These are phyloP conservation scores for Taxawa tesnikishii DNA, from an alignment of 2,329 filamentous ascomycete species.

Conservation along the genomic window DNA sequence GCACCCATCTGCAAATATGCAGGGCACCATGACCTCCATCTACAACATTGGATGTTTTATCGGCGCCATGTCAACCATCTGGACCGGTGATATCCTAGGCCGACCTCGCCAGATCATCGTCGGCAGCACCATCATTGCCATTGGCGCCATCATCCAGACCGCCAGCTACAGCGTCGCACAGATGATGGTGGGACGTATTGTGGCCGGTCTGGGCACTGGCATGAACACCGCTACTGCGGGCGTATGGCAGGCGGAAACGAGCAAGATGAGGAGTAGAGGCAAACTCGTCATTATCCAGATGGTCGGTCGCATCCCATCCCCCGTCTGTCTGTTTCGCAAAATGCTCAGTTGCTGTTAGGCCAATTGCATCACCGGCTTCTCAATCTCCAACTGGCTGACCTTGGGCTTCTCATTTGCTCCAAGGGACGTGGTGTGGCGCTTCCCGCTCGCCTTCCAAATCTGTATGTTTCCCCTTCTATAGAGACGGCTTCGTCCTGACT, in stretches of 20 bases:
- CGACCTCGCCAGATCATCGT: constrained; percentile 27
- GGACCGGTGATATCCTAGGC: constrained; percentile 32
- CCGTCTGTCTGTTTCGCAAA: too few species aligned
- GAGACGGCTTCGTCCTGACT: too few species aligned
- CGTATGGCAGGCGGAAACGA: constrained; percentile 40
- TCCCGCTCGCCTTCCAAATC: constrained; percentile 42
- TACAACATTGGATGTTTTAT: constrained; percentile 34
- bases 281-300: constrained; percentile 22
- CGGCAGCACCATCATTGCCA: constrained; percentile 24
- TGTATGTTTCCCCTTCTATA: too few species aligned
- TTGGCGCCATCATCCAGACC: constrained; percentile 30
- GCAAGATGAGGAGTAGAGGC: constrained; percentile 34
- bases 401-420: constrained; percentile 29
- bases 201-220: constrained; percentile 43
- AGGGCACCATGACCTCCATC: constrained; percentile 24
- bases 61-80: constrained; percentile 28
- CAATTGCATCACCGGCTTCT: constrained; percentile 38
- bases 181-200: constrained; percentile 39
- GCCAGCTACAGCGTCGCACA: constrained; percentile 28
- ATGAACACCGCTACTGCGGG: constrained; percentile 44
- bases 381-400: constrained; percentile 37
- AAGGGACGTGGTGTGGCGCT: constrained; percentile 37
- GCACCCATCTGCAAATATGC: constrained; percentile 20
- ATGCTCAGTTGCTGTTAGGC: constrained; percentile 11
- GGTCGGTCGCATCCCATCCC: too few species aligned